These are phyloP conservation scores for Eucalyptus lansdowneana DNA, from an alignment of 345 rosid species.

Conservation along the genomic window DNA sequence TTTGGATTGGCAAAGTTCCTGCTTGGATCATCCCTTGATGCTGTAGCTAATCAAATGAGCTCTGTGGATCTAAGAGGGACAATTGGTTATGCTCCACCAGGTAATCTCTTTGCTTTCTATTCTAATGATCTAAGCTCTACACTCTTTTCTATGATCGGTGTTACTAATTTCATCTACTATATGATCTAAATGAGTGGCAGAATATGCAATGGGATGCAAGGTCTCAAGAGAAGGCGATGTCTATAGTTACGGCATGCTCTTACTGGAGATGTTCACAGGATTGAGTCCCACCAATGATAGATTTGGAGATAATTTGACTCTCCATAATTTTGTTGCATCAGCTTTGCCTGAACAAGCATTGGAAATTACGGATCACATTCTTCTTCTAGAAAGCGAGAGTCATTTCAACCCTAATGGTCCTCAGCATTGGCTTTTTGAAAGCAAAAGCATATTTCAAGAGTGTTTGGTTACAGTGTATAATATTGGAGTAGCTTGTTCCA, in stretches of 20 bases:
- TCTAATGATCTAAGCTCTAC: not conserved
- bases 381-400: not conserved
- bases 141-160: not conserved
- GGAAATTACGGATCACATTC: not conserved
- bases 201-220: constrained; percentile 2
- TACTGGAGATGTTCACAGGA: not conserved
- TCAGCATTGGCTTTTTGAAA: not conserved
- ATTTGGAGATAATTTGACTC: not conserved
- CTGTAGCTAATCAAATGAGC: not conserved
- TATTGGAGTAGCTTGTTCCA: not conserved
- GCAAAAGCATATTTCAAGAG: not conserved
- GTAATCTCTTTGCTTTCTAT: not conserved
- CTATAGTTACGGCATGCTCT: not conserved
- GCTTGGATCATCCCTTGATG: not conserved
- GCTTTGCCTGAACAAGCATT: not conserved
- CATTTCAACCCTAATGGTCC: fast-evolving
- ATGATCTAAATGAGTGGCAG: not conserved
- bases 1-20: not conserved
- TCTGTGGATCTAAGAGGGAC: not conserved
- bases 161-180: not conserved
- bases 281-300: not conserved
- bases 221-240: not conserved
- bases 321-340: not conserved
- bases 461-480: not conserved
- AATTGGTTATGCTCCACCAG: not conserved